Percentiles rank a stretch among this genome's conserved stretches.
Evolutionary conservation across 257 asterid species (phyloP).

Genomic region (Eustoma russellianum): DNA sequence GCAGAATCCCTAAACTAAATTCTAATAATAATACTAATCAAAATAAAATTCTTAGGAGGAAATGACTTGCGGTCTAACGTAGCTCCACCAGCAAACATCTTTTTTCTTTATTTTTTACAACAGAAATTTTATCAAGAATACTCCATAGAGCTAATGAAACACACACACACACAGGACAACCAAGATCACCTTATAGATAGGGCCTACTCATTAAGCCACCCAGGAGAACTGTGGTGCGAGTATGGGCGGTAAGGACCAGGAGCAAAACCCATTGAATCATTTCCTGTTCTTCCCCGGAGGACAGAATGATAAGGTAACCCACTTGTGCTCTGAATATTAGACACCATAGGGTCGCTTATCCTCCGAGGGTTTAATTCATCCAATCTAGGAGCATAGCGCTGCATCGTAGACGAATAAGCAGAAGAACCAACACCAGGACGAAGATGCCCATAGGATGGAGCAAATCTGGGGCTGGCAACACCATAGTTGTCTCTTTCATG

Average conservation of each 20-base stretch:
- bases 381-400: slow-evolving; percentile 47
- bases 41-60: too few relatives aligned
- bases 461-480: too few relatives aligned
- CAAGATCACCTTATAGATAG: not conserved
- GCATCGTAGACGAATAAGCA: slow-evolving; percentile 28
- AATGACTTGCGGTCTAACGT: too few relatives aligned
- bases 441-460: too few relatives aligned
- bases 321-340: slow-evolving; percentile 9
- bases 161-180: too few relatives aligned
- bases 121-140: too few relatives aligned
- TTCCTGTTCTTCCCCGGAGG: slow-evolving; percentile 16
- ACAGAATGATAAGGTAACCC: slow-evolving; percentile 11
- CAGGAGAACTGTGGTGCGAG: slow-evolving; percentile 42
- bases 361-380: slow-evolving; percentile 29
- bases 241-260: slow-evolving; percentile 33
- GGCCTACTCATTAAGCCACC: slow-evolving; percentile 63
- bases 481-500: slow-evolving; percentile 9
- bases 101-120: too few relatives aligned
- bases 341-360: slow-evolving; percentile 11
- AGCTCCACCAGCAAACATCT: too few relatives aligned
- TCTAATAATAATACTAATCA: too few relatives aligned
- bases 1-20: too few relatives aligned
- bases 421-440: not conserved
- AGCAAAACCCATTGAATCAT: slow-evolving; percentile 37
- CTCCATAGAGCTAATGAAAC: too few relatives aligned